These are phyloP conservation scores for Sordaria brevicollis DNA, from an alignment of 495 filamentous ascomycete genomes.

Conservation along the genomic window DNA sequence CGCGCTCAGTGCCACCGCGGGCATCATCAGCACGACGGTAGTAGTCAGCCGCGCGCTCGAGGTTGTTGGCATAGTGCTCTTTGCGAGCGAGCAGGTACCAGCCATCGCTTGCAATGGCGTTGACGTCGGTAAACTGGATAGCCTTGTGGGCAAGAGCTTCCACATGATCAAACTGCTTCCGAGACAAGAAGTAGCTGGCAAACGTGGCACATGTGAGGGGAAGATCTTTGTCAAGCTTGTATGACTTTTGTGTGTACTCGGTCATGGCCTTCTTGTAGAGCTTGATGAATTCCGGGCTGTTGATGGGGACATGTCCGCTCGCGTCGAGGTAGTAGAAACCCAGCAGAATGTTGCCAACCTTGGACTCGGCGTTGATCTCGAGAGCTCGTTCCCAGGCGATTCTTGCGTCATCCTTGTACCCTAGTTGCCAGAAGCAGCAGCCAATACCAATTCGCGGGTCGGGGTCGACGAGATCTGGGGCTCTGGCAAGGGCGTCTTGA, in stretches of 20 bases:
- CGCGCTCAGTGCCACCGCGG: conserved; percentile 74
- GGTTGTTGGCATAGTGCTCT: conserved; percentile 64
- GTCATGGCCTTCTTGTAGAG: conserved; percentile 91
- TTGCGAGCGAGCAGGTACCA: conserved; percentile 91
- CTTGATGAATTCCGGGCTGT: conserved; percentile 60
- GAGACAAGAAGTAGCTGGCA: conserved; percentile 73
- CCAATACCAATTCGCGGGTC: conserved; percentile 93
- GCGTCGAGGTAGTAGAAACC: conserved; percentile 79
- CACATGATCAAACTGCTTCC: conserved; percentile 64
- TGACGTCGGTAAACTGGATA: conserved; percentile 90
- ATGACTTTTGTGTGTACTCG: conserved; percentile 83
- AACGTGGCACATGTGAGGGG: conserved; percentile 86
- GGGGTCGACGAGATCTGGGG: conserved; percentile 83
- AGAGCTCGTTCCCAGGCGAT: conserved; percentile 80
- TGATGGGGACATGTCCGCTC: conserved; percentile 68
- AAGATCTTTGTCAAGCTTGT: conserved; percentile 89
- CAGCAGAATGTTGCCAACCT: conserved; percentile 81
- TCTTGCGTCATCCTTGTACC: conserved; percentile 85
- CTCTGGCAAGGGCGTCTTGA: conserved; percentile 72
- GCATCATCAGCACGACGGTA: conserved; percentile 84
- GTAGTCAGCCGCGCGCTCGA: conserved; percentile 61
- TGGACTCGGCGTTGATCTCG: conserved; percentile 79
- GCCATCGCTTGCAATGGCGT: conserved; percentile 88
- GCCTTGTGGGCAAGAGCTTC: conserved; percentile 84
- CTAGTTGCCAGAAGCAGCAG: conserved; percentile 90